phyloP scores from a whole-genome alignment of 768 basidiomycete species.

The Tylopilus rubrobrunneus region DNA sequence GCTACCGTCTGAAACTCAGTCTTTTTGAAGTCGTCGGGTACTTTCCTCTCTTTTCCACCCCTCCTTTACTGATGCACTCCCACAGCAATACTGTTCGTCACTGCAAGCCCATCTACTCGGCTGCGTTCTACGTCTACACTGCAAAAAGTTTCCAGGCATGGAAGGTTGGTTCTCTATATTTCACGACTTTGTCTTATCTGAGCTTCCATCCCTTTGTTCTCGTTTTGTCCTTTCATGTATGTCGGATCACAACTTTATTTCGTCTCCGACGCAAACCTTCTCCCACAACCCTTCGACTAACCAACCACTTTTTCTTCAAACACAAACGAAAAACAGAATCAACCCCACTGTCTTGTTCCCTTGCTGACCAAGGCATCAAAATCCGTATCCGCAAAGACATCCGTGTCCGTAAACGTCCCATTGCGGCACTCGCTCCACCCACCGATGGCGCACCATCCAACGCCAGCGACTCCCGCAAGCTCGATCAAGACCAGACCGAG shows the following conservation, averaged over 20 bases:
- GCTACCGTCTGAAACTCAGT: conserved; percentile 66
- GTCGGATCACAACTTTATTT: conserved; percentile 19
- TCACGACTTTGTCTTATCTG: conserved; percentile 19
- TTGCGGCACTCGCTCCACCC: conserved; percentile 30
- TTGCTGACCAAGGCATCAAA: conserved; percentile 96
- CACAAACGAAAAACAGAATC: conserved; percentile 52
- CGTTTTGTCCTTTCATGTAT: conserved; percentile 13
- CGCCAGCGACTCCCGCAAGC: conserved; percentile 14
- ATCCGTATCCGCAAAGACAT: conserved; percentile 93
- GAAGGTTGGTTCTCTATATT: conserved; percentile 54
- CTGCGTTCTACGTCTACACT: conserved; percentile 91
- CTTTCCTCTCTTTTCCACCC: conserved; percentile 29
- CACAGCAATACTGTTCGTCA: conserved; percentile 79
- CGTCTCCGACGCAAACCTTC: conserved; percentile 5
- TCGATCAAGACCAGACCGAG: conserved; percentile 29
- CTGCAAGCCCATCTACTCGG: conserved; percentile 86
- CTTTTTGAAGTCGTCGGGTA: conserved; percentile 92
- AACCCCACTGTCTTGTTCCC: conserved; percentile 80
- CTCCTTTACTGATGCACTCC: conserved; percentile 2
- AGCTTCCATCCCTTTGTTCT: conserved; percentile 9
- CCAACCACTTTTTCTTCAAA: neutral
- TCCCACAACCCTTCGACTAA: conserved; percentile 1
- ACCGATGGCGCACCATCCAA: conserved; percentile 14
- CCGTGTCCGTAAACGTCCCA: conserved; percentile 71
- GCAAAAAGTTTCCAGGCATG: conserved; percentile 98